phyloP scores from a whole-genome alignment of 495 filamentous ascomycete genomes.

The Ascodesmis nigricans region DNA sequence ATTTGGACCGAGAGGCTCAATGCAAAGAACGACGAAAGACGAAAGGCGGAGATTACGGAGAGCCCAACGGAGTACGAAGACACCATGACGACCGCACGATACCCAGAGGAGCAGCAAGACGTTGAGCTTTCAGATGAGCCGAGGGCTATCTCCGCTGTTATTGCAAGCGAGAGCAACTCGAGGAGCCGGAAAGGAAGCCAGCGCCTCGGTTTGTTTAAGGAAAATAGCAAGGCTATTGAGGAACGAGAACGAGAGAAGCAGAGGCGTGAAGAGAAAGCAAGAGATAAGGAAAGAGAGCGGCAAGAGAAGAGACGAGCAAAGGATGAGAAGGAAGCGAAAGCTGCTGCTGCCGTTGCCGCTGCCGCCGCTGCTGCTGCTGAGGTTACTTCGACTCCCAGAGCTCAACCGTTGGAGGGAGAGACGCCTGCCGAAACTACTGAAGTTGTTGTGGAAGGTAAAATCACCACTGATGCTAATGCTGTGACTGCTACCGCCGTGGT shows the following conservation, averaged over 20 bases:
- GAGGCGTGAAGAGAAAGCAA: constrained; percentile 25
- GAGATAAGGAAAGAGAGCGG: constrained; percentile 21
- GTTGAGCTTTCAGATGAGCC: constrained; percentile 2
- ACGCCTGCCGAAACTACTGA: too few relatives aligned
- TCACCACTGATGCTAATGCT: too few relatives aligned
- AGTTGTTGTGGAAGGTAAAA: too few relatives aligned
- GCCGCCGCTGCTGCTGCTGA: constrained; percentile 4
- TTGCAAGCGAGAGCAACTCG: constrained; percentile 40
- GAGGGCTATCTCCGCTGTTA: constrained; percentile 20
- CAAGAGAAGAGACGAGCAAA: constrained; percentile 22
- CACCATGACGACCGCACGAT: too few relatives aligned
- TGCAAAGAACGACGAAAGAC: too few relatives aligned
- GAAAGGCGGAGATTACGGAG: too few relatives aligned
- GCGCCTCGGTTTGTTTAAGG: constrained; percentile 76
- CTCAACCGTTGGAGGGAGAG: too few relatives aligned
- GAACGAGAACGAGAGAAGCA: constrained; percentile 22
- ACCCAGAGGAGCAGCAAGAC: too few relatives aligned
- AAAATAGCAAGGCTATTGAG: constrained; percentile 44
- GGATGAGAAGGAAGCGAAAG: constrained; percentile 13
- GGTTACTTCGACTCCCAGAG: too few relatives aligned
- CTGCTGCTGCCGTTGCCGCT: constrained; percentile 9
- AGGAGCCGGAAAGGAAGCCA: constrained; percentile 90
- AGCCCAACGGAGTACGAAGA: too few relatives aligned
- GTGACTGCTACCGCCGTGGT: too few relatives aligned
- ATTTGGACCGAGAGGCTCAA: too few relatives aligned